Evolutionary conservation across 1,284 basidiomycete species (phyloP).

Genomic region (Chalciporus sp.): DNA sequence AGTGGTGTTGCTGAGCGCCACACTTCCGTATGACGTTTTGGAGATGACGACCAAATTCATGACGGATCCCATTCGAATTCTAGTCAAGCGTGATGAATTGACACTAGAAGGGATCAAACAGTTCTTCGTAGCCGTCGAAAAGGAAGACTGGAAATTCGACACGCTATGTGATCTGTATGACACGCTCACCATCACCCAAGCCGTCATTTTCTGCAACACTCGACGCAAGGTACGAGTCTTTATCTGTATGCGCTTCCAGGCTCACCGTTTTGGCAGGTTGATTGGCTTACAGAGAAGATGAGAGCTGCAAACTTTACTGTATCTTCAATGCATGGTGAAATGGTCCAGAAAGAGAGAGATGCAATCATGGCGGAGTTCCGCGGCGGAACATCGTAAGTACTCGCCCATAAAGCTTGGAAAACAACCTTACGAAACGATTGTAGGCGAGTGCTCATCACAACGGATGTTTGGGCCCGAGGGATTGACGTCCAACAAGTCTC

Average conservation of each 20-base stretch:
- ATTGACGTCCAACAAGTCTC: conserved; percentile 99
- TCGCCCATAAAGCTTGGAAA: conserved; percentile 7
- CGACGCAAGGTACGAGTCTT: conserved; percentile 79
- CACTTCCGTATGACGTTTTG: conserved; percentile 95
- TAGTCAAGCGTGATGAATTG: conserved; percentile 99
- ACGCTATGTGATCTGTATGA: conserved; percentile 98
- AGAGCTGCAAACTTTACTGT: conserved; percentile 96
- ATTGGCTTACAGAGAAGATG: conserved; percentile 99
- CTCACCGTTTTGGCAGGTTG: conserved; percentile 63
- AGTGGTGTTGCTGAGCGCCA: conserved; percentile 95
- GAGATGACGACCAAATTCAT: conserved; percentile 99
- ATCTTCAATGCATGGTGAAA: conserved; percentile 97
- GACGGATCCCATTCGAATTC: conserved; percentile 98
- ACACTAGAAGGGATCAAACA: conserved; percentile 99
- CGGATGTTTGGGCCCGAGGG: conserved; percentile 98
- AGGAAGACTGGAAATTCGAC: conserved; percentile 99
- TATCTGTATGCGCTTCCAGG: background rate
- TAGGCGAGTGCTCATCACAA: conserved; percentile 93
- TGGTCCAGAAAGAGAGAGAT: conserved; percentile 98
- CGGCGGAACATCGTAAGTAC: conserved; percentile 83
- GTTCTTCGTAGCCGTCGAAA: conserved; percentile 99
- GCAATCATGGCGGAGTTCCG: conserved; percentile 99
- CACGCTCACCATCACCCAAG: conserved; percentile 98
- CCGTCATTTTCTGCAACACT: conserved; percentile 99
- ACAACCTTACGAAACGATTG: conserved; percentile 11